Base-by-base conservation (phyloP, 2,329 filamentous ascomycete species). In the Hypocrella siamensis region DNA sequence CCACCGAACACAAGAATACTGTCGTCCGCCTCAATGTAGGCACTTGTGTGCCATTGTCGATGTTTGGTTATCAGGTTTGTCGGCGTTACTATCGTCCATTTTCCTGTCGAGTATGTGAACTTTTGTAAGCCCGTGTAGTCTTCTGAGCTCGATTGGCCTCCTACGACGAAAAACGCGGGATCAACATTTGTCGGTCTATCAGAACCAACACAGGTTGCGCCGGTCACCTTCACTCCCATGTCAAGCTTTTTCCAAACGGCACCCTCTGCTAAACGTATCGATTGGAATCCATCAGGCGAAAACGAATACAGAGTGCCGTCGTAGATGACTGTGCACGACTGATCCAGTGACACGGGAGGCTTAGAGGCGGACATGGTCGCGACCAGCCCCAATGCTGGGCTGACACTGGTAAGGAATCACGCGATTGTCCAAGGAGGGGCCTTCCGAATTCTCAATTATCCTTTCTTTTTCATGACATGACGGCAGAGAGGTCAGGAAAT, bases 291-390 rank as follows among this genome's bases (percentile, higher is more conserved):
- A 29, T 70, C 57, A 7, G 73, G 57, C 5, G 83, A 82, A 53
- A 83, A 93, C 28, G 80, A 75, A 59, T 92, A 96, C 32, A 96
- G 71, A 10, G 75, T 84, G 52, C 85, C 76, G 49, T 85, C 65
- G 60, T 82, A 65, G 38, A 94, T 68, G 47, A 79, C 72, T 35
- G 85, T 84, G 57, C 88, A 96, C 46, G 82, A 75, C 54, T 77
- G 74, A 52, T 75, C 70, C 51, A 94, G 60, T 39, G 76, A 62
- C 48, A 74, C 66, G 32, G 69, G 60, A 32, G 85, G 84, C 47
- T 73, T 58, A 30, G 84, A 83, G 35, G 78, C 63, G 47, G 74
- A 61, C 84, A 92, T 92, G 32, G 41, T 54, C 46, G 35, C 37
- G 19, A 31, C 27, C 30, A 29, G 35, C 33, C 38, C 39, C 30